Conservation (phyloP, 352 stramenopile species). For the Globisporangium polare region DNA sequence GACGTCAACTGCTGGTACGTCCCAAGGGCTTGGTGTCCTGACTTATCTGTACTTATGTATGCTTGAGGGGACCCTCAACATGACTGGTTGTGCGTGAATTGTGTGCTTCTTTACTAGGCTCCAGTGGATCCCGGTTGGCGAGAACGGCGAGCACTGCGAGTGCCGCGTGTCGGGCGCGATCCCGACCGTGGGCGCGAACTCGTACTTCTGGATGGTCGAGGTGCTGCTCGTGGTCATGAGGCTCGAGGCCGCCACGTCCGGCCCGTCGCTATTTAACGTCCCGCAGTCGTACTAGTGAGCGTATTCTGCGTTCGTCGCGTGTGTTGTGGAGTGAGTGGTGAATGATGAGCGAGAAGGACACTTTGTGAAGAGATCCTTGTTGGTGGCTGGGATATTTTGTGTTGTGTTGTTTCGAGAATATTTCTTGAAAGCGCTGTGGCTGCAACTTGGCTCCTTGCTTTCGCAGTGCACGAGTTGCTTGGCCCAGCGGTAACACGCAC, state of each 20-base stretch:
- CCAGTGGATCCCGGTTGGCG: constrained; percentile 12
- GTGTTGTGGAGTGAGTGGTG: background rate
- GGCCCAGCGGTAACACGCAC: too few relatives aligned
- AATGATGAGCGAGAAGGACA: background rate
- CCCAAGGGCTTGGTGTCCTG: background rate
- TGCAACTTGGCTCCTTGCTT: too few relatives aligned
- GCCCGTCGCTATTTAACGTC: constrained; percentile 1
- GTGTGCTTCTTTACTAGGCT: background rate
- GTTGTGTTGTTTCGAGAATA: too few relatives aligned
- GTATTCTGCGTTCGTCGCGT: background rate
- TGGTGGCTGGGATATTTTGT: too few relatives aligned
- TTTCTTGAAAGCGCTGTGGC: too few relatives aligned
- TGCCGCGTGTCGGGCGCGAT: constrained; percentile 17
- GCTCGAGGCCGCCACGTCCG: constrained; percentile 6
- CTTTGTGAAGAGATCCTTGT: too few relatives aligned
- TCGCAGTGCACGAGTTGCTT: too few relatives aligned
- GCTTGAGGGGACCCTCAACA: background rate
- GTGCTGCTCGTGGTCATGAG: constrained; percentile 18
- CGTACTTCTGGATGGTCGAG: constrained; percentile 20
- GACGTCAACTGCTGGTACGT: constrained; percentile 18
- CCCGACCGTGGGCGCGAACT: constrained; percentile 16
- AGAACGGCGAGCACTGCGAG: constrained; percentile 12
- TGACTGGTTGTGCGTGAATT: background rate
- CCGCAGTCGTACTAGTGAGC: background rate
- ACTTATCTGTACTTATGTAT: background rate